Base-by-base conservation (phyloP, 2,329 filamentous ascomycete species). In the Aspergillus proliferans region DNA sequence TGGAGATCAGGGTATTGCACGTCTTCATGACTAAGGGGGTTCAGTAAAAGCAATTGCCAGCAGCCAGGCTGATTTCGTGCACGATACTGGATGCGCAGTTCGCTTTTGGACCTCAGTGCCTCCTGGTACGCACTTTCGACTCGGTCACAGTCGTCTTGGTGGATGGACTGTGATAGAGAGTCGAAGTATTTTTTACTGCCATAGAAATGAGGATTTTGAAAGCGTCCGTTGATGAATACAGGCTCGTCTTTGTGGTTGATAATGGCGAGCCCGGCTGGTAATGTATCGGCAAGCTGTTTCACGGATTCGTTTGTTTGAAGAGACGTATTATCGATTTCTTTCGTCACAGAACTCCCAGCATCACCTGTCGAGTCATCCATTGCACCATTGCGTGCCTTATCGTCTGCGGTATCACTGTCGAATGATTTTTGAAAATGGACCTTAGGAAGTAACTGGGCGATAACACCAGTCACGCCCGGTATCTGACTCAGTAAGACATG, bases 41-140 rank as follows among this genome's bases (percentile, higher is more conserved):
- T 50, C 26, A 64, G 28, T 9, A 52, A 50, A 19, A 63, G 45
- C 3, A 53, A 51, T 5, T 54, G 57, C 60, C 47, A 52, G 3
- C 47, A 28, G 0, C 52, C 43, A n/a, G 50, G 45, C 14, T 36
- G 44, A 18, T 18, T 4, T 36, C 34, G 12, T 2, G 50, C 58
- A 7, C 58, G 58, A 33, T 62, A 63, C 48, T 64, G 57, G n/a
- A 56, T 55, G 19, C 60, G 58, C 2, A 60, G 47, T 2, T 51
- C 38, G 6, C 15, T 14, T 18, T 51, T 36, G 7, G 38, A 38
- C 0, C 8, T 19, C 3, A 47, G 19, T 1, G 54, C 51, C 1
- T 51, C 40, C 4, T 24, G 34, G 46, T 59, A 61, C 3, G 28
- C 53, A 3, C 28, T 12, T 1, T 45, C 48, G 3, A 61, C 52